Evolutionary conservation across 1,139 yeast species (phyloP).

Genomic region (Debaryomyces robertsiae): DNA sequence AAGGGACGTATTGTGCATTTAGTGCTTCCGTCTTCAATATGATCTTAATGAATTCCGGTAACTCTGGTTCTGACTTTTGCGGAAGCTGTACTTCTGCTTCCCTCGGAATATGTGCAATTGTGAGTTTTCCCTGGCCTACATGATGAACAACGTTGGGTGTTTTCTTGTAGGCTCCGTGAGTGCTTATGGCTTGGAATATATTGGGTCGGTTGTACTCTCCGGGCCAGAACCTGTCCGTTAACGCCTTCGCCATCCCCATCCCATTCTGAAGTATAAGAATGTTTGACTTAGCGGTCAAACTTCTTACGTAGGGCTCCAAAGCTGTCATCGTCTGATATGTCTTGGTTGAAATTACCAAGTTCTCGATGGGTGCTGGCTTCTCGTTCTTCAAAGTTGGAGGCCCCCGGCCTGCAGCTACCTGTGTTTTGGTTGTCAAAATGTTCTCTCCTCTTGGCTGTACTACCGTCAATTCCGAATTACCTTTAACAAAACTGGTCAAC

Average conservation of each 20-base stretch:
- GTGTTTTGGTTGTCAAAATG: constrained; percentile 16
- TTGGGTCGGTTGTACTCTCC: constrained; percentile 47
- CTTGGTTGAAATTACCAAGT: constrained; percentile 65
- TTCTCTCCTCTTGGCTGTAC: constrained; percentile 23
- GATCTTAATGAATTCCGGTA: constrained; percentile 35
- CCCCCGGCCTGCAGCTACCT: constrained; percentile 11
- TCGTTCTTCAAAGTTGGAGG: constrained; percentile 11
- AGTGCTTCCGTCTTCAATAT: constrained; percentile 37
- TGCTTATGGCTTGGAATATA: constrained; percentile 71
- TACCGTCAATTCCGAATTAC: constrained; percentile 21
- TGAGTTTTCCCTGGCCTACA: constrained; percentile 66
- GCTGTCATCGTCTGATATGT: constrained; percentile 57
- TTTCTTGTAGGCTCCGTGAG: constrained; percentile 71
- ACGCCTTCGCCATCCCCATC: constrained; percentile 62
- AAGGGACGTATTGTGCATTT: constrained; percentile 47
- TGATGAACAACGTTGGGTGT: constrained; percentile 56
- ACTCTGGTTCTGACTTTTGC: constrained; percentile 14
- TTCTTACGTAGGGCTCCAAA: constrained; percentile 43
- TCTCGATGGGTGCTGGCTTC: constrained; percentile 41
- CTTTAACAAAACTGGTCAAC: constrained; percentile 35
- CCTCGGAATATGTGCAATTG: constrained; percentile 33
- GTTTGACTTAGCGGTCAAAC: constrained; percentile 48
- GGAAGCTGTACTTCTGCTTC: constrained; percentile 13
- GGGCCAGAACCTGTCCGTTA: constrained; percentile 61
- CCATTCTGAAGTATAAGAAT: constrained; percentile 79